Base-by-base conservation (phyloP, 78 protist genomes). In the Capsaspora owczarzaki region DNA sequence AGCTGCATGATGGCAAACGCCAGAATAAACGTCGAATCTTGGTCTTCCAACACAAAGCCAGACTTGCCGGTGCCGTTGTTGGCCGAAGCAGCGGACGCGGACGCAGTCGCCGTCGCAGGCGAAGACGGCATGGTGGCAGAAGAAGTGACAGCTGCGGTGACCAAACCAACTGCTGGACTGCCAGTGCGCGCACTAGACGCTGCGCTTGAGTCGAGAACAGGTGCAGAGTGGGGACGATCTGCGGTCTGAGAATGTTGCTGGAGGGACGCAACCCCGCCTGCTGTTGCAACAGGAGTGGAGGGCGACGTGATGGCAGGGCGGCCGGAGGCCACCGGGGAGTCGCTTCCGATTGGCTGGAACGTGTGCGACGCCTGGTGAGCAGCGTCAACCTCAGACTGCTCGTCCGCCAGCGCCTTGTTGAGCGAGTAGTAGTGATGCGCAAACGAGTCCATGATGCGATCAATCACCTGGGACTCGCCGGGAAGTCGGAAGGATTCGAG, bases 381-480 rank as follows among this genome's bases (percentile, higher is more conserved):
- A 19, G 16, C 8, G 22, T 49, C 56, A 16, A 49, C 56, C 56
- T 16, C 29, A 19, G 56, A 16, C 8, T 16, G 8, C 29, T 19
- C 56, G 16, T 16, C 29, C 8, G 8, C 29, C 8, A 49, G 56
- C 29, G 16, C 56, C 16, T 8, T 49, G 25, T 63, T 29, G n/a
- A 63, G 35, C 41, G 41, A 22, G 71, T 35, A 29, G 25, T 35
- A 63, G 38, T 41, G 41, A 29, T 56, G 33, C 66, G 66, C 66
- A 63, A 63, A 63, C 43, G 14, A 68, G 77, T 88, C 90, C 74
- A 93, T 69, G 33, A 93, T 53, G 37, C 96, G 87, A 22, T 82
- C 93, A 51, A 93, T 93, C 56, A 86, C 69, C 82, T 93, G 96
- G 5, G 93, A 85, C 84, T 93, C 96, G 40, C 94, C 94, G 6